Evolutionary conservation across 148 eudicot species (phyloP), one percentile per base, ranked within the genome.

Genomic region (Rheum nobile): DNA sequence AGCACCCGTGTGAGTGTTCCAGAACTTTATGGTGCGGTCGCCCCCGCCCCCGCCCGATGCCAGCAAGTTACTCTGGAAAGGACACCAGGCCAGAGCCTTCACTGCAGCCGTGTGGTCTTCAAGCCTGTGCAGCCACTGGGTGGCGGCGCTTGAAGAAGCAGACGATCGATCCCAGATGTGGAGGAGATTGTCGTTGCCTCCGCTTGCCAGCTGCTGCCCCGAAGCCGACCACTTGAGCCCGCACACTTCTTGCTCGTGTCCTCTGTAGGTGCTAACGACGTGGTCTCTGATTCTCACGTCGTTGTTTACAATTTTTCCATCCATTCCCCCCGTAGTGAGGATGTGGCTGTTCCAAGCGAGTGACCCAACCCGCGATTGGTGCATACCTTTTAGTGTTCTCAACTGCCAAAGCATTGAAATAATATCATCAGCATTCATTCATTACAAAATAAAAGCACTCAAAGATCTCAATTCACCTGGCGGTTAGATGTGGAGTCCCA

Each of bases 1-100:
- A 0, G 97, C 90, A 26, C 97, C 98, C 0, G 98, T 91, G 84
- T 91, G 97, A 55, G 98, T 89, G 83, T 94, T 94, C 98, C 98
- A 94, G 78, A 94, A 94, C 75, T 90, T 95, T 14, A 95, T 91
- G 78, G 90, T 88, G 39, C 90, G 47, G 65, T 95, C 98, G 29
- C 90, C 85, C 0, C 92, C 96, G 67, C 98, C 98, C 54, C 97
- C 98, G 14, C 98, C 97, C 1, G 98, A 81, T 43, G 97, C 97
- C 78, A 94, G 71, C 78, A 94, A 73, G 71, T 94, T 94, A 55
- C 93, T 82, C 85, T 91, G 97, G 88, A 94, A 94, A 0, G 98
- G 97, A 75, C 97, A 91, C 98, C 98, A 90, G 42, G 98, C 93
- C 5, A 94, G 93, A 39, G 98, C 97, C 82, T 88, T 91, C 6